phyloP scores from a whole-genome alignment of 2,329 filamentous ascomycete species.

The Curvularia lunata region DNA sequence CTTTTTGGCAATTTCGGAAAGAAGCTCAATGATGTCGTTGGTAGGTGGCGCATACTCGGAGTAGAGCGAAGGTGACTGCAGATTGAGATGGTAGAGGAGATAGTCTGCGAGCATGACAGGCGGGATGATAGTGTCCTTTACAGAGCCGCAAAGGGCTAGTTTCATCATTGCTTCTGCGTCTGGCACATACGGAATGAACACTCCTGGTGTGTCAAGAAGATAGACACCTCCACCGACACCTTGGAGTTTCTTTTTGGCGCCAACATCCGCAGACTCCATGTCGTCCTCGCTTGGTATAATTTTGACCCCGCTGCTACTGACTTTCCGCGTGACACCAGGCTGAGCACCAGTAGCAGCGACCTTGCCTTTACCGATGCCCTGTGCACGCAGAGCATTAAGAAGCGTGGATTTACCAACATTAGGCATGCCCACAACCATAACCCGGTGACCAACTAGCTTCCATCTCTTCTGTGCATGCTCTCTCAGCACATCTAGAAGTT shows the following conservation, averaged over 20 bases:
- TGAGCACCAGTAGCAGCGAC: slow-evolving; percentile 83
- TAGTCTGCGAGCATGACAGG: slow-evolving; percentile 85
- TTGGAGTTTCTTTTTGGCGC: slow-evolving; percentile 32
- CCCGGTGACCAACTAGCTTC: slow-evolving; percentile 78
- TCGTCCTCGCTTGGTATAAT: slow-evolving; percentile 65
- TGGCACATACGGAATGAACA: slow-evolving; percentile 91
- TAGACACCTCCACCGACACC: slow-evolving; percentile 68
- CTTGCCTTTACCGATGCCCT: slow-evolving; percentile 71
- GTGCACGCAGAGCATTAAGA: slow-evolving; percentile 81
- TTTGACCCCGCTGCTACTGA: slow-evolving; percentile 77
- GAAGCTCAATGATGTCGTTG: slow-evolving; percentile 78
- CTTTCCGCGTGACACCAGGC: slow-evolving; percentile 87
- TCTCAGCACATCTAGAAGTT: slow-evolving; percentile 60
- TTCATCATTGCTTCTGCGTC: slow-evolving; percentile 91
- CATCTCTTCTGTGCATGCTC: slow-evolving; percentile 58
- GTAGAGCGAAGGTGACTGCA: slow-evolving; percentile 68
- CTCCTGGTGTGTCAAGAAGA: slow-evolving; percentile 88
- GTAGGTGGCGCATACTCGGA: slow-evolving; percentile 74
- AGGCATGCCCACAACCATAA: slow-evolving; percentile 94
- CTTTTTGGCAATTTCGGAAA: slow-evolving; percentile 72
- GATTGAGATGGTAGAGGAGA: slow-evolving; percentile 83
- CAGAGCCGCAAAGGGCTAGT: slow-evolving; percentile 86
- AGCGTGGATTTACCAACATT: slow-evolving; percentile 96
- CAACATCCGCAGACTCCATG: slow-evolving; percentile 37
- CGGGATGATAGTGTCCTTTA: slow-evolving; percentile 86